Conservation (phyloP, 805 yeast genomes). For the Suhomyces vadensis region DNA sequence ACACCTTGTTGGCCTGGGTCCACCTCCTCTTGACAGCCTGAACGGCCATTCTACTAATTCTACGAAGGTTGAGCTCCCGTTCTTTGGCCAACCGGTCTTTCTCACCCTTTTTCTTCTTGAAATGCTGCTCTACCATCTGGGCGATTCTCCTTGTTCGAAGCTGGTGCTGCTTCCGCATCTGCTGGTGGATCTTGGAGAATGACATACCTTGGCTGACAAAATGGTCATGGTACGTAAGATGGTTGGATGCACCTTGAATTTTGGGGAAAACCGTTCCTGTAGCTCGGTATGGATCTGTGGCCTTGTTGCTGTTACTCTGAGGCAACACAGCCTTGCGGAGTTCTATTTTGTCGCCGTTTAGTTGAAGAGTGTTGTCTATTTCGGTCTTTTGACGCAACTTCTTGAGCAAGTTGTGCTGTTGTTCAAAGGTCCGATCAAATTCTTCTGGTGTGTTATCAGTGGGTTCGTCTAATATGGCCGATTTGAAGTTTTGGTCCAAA, state of each 20-base stretch:
- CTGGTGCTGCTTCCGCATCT: conserved; percentile 60
- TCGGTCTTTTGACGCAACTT: conserved; percentile 44
- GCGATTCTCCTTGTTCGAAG: conserved; percentile 74
- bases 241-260: conserved; percentile 42
- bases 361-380: conserved; percentile 39
- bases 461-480: conserved; percentile 41
- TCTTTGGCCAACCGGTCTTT: conserved; percentile 79
- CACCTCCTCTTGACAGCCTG: conserved; percentile 88
- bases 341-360: conserved; percentile 50
- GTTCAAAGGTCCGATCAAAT: conserved; percentile 53
- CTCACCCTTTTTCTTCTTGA: conserved; percentile 83
- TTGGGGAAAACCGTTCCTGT: conserved; percentile 43
- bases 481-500: conserved; percentile 29
- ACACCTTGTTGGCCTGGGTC: conserved; percentile 85
- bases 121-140: conserved; percentile 81
- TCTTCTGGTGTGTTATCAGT: conserved; percentile 51
- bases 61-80: conserved; percentile 65
- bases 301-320: conserved; percentile 38
- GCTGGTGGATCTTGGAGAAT: conserved; percentile 69
- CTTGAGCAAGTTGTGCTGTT: conserved; percentile 51
- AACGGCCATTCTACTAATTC: conserved; percentile 77
- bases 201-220: conserved; percentile 72
- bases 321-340: conserved; percentile 48
- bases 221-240: conserved; percentile 67
- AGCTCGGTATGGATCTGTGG: conserved; percentile 47